Base-by-base conservation (phyloP, 177 flowering plant genomes). In the Vitis hybrid region DNA sequence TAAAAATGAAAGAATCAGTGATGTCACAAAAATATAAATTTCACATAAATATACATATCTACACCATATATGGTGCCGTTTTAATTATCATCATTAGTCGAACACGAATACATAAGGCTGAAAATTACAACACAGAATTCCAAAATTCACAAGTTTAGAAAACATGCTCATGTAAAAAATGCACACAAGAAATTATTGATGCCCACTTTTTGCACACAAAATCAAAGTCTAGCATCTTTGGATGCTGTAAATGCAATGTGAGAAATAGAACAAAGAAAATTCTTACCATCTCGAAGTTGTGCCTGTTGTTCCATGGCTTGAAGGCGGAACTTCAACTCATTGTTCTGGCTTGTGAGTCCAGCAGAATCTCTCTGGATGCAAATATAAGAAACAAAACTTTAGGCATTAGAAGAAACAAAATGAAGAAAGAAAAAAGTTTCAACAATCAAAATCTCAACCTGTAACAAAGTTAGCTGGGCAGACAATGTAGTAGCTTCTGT, bases 281-380 rank as follows among this genome's bases (percentile, higher is more conserved):
- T 63, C 60, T 56, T 92, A 96, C 99, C 99, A 79, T 95, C 98
- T 71, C 91, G 78, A 10, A 95, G 91, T 63, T 95, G 91, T 5
- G 98, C 97, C 76, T 95, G 94, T 77, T 93, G 98, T 72, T 93
- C 96, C 97, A 96, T 89, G 55, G 98, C 95, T 82, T 94, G 98
- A 73, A 95, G 88, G 49, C 99, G 97, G 76, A 91, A 89, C 74
- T 91, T 95, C 82, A 95, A 70, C 72, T 95, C 98, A 71, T 83
- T 89, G 82, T 95, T 95, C 72, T 89, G 94, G 67, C 81, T 89
- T 2, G 85, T 82, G 26, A 95, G 85, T 48, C 89, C 96, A 73
- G 91, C 76, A 67, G 94, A 88, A 74, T 95, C 99, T 69, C 98
- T 87, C 99, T 95, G 84, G 51, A 78, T 56, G 16, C 18, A 48